Evolutionary conservation across 1,284 basidiomycete species (phyloP).

Genomic region (Cryptococcus hybrid): DNA sequence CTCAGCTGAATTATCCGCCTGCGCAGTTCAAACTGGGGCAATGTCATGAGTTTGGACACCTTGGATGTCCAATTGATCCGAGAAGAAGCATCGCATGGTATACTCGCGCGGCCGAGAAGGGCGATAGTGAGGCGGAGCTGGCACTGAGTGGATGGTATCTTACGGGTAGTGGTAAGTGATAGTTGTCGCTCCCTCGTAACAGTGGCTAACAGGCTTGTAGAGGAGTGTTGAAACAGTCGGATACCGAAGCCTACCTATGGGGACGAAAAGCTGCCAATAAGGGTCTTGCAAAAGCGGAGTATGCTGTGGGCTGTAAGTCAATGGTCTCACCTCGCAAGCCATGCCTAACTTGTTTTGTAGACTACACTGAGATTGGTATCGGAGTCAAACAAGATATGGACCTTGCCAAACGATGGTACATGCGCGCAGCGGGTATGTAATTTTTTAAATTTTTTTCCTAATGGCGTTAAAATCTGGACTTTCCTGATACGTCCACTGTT

Average conservation of each 20-base stretch:
- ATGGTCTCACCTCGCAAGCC: background rate
- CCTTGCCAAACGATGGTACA: constrained; percentile 97
- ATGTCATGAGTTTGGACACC: constrained; percentile 87
- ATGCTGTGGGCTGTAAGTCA: constrained; percentile 75
- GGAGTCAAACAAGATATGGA: constrained; percentile 95
- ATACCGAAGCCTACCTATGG: constrained; percentile 97
- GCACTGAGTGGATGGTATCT: constrained; percentile 98
- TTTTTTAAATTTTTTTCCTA: background rate
- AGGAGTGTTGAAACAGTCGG: constrained; percentile 94
- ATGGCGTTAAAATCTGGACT: background rate
- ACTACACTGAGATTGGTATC: constrained; percentile 97
- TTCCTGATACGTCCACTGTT: background rate
- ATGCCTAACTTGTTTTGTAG: constrained; percentile 17
- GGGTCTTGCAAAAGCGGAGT: constrained; percentile 89
- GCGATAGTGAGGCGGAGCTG: constrained; percentile 90
- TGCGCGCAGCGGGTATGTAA: constrained; percentile 88
- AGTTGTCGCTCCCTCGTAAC: background rate
- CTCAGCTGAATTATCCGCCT: constrained; percentile 88
- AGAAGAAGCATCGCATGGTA: constrained; percentile 96
- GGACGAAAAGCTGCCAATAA: constrained; percentile 89
- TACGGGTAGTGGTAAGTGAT: constrained; percentile 63
- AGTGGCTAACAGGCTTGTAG: constrained; percentile 46
- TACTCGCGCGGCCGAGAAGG: constrained; percentile 94
- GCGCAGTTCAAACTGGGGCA: constrained; percentile 94
- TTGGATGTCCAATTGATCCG: constrained; percentile 90